phyloP scores from a whole-genome alignment of 148 eudicot genomes.

The Suaeda aralocaspica region DNA sequence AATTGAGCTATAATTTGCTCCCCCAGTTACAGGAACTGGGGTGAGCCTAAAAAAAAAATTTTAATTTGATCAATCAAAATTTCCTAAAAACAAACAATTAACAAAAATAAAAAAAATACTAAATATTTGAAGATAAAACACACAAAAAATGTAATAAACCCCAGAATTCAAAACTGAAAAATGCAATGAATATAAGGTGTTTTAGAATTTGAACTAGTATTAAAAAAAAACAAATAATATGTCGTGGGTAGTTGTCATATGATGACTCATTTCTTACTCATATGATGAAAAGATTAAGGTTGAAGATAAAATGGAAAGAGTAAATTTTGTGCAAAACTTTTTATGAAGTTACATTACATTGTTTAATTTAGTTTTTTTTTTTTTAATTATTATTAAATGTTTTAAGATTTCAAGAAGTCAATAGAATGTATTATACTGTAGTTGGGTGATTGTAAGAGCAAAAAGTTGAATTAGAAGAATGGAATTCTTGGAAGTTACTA shows the following conservation, averaged over 20 bases:
- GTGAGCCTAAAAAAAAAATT: slow-evolving; percentile 9
- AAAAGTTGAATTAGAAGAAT: no score
- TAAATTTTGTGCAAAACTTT: no score
- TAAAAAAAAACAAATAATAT: not conserved
- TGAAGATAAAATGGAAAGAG: no score
- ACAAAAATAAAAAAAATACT: not conserved
- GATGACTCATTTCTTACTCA: not conserved
- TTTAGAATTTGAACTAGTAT: no score
- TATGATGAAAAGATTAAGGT: no score
- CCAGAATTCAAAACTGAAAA: not conserved
- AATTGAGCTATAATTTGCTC: slow-evolving; percentile 12
- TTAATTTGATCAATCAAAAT: not conserved
- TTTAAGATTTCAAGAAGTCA: no score
- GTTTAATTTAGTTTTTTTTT: no score
- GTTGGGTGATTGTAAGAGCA: no score
- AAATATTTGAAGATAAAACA: not conserved
- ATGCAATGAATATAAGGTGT: not conserved
- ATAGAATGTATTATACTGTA: no score
- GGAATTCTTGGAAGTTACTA: no score
- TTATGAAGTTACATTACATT: no score
- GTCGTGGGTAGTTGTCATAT: slow-evolving; percentile 13
- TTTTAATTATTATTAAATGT: no score
- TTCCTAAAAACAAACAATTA: not conserved
- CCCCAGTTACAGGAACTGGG: slow-evolving; percentile 33
- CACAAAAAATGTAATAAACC: not conserved